Evolutionary conservation across 192 early-diverging fungal genomes (phyloP), one percentile per base, ranked within the genome.

Genomic region (Geranomyces variabilis): DNA sequence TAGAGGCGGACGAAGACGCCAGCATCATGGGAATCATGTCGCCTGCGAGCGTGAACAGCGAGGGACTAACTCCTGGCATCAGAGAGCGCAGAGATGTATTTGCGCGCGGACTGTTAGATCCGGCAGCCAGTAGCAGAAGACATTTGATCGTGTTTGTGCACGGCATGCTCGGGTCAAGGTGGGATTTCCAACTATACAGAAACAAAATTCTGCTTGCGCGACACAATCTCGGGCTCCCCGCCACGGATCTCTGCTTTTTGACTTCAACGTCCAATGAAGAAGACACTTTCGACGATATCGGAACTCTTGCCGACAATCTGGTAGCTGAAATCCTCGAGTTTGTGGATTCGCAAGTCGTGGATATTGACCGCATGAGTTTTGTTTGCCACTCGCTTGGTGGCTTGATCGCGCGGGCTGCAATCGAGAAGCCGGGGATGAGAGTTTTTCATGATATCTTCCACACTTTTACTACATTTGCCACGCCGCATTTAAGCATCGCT

Each of bases 91-190:
- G 21, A 13, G 26, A 43, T 22, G 56, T 19, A 28, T 6, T 55
- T 67, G 24, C 67, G 22, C 14, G 67, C 21, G 67, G n/a, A 34
- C 0, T 47, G 30, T 34, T 28, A 55, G 17, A 13, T 17, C 14
- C 24, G 7, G 36, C 26, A 1, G 29, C 14, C 7, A 19, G 13
- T 12, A 51, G 65, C 10, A 61, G 70, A 24, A 26, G 61, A 21
- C 76, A 77, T 68, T 30, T 77, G 6, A 46, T 73, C n/a, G 76
- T 77, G 21, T 77, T 77, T 62, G 76, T 77, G 19, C 76, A 77
- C 69, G 76, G 76, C 12, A 46, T 77, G 24, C 33, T 71, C 29
- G 76, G 76, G 55, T 63, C 57, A 10, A 67, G 66, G 9, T 67
- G 17, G 21, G 76, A 78, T 45, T 73, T 78, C n/a, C 64, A 71